Conservation (phyloP, 176 grass and related monocot genomes). For the Aegilops umbellulata region DNA sequence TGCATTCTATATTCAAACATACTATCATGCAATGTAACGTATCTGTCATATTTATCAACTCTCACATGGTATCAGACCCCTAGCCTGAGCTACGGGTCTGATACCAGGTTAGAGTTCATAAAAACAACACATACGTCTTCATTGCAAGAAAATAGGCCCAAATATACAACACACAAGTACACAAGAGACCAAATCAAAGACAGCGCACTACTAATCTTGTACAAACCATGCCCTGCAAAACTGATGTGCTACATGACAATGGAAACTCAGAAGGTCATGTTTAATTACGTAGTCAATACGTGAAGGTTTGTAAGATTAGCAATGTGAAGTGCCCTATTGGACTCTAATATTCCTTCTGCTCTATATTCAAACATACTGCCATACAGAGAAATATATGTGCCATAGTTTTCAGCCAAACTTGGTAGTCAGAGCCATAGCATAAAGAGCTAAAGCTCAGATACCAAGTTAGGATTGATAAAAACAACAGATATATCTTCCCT, state of each 20-base stretch:
- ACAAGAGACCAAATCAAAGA: background rate
- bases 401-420: background rate
- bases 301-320: background rate
- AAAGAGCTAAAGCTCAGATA: background rate
- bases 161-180: background rate
- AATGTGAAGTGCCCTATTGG: background rate
- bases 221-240: background rate
- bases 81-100: background rate
- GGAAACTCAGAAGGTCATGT: no score
- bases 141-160: background rate
- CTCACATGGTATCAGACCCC: background rate
- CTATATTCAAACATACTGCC: background rate
- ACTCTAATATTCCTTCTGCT: background rate
- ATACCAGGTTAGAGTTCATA: background rate
- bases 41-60: background rate
- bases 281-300: no score
- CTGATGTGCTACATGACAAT: background rate
- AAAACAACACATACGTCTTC: background rate
- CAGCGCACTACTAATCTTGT: background rate
- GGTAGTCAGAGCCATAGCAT: background rate
- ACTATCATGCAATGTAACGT: background rate
- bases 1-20: background rate
- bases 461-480: background rate
- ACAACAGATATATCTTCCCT: background rate
- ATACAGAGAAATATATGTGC: background rate